phyloP scores from a whole-genome alignment of 805 yeast genomes.

The Schizosaccharomyces cryophilus region DNA sequence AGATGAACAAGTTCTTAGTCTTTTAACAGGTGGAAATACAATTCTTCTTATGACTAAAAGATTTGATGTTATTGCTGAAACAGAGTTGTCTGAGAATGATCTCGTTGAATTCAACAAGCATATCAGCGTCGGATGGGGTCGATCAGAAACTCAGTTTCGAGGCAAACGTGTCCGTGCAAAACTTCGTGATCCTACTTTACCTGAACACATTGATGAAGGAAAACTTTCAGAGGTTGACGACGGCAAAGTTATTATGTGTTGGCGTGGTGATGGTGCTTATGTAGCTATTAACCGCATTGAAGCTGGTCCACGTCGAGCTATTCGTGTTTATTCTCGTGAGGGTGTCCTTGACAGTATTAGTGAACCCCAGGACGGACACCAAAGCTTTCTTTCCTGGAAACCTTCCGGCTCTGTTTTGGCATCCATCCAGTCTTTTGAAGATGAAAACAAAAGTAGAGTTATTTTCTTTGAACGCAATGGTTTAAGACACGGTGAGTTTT shows the following conservation, averaged over 20 bases:
- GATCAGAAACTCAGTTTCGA: conserved; percentile 81
- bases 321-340: conserved; percentile 60
- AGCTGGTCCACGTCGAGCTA: conserved; percentile 34
- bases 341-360: conserved; percentile 61
- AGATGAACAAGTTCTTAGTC: conserved; percentile 63
- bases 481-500: conserved; percentile 66
- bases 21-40: conserved; percentile 31
- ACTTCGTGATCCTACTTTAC: conserved; percentile 65
- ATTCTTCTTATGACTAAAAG: conserved; percentile 44
- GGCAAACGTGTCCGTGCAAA: conserved; percentile 71
- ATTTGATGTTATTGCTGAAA: conserved; percentile 60
- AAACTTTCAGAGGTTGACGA: conserved; percentile 31
- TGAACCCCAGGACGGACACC: conserved; percentile 13
- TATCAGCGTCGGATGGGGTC: conserved; percentile 97
- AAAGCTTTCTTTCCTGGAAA: conserved; percentile 2
- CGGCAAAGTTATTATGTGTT: conserved; percentile 29
- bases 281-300: conserved; percentile 48
- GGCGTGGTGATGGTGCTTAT: conserved; percentile 91
- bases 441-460: conserved; percentile 17
- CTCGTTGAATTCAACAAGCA: conserved; percentile 42
- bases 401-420: conserved; percentile 28
- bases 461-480: conserved; percentile 88
- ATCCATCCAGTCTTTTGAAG: conserved; percentile 35
- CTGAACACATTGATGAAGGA: conserved; percentile 47
- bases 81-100: conserved; percentile 33